A percentile compares a stretch with the other conserved stretches of the same genome.
These are phyloP conservation scores for Candida coquimbonensis DNA, from an alignment of 805 yeast genomes.

Conservation along the genomic window DNA sequence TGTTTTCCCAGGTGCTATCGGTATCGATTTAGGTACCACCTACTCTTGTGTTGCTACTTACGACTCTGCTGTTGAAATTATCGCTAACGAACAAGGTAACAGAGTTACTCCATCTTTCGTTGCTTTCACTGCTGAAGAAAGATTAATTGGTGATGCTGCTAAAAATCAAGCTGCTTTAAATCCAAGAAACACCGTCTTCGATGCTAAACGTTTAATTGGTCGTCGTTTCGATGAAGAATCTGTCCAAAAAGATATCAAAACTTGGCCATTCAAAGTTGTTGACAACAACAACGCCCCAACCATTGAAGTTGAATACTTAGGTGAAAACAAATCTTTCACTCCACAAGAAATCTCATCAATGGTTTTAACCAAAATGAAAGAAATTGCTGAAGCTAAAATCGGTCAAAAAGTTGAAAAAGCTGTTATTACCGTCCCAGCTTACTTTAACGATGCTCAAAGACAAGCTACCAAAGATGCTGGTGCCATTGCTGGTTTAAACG, in stretches of 20 bases:
- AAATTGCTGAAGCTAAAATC: constrained; percentile 70
- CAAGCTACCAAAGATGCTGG: constrained; percentile 82
- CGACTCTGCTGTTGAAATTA: constrained; percentile 70
- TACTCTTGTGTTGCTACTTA: constrained; percentile 75
- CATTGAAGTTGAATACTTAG: constrained; percentile 63
- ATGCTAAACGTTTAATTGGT: constrained; percentile 79
- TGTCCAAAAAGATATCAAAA: constrained; percentile 85
- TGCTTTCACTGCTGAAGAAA: constrained; percentile 71
- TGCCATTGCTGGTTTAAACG: constrained; percentile 74
- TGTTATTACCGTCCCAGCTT: constrained; percentile 75
- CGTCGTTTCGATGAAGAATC: constrained; percentile 68
- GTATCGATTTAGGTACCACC: constrained; percentile 96
- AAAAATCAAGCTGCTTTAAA: constrained; percentile 78
- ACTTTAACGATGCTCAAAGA: constrained; percentile 75
- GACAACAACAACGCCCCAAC: constrained; percentile 61
- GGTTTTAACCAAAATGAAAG: constrained; percentile 79
- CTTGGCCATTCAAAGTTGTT: constrained; percentile 76
- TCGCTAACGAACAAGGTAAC: constrained; percentile 83
- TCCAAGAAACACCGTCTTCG: constrained; percentile 72
- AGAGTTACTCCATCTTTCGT: constrained; percentile 79
- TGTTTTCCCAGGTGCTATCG: constrained; percentile 98
- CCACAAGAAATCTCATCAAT: constrained; percentile 73
- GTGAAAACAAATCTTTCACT: constrained; percentile 61
- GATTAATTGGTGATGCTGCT: constrained; percentile 79
- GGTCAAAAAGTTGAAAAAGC: constrained; percentile 69